Percentiles rank a stretch among this genome's conserved stretches.
Conservation (phyloP, 306 rosid genomes). For the Prunus kanzakura region DNA sequence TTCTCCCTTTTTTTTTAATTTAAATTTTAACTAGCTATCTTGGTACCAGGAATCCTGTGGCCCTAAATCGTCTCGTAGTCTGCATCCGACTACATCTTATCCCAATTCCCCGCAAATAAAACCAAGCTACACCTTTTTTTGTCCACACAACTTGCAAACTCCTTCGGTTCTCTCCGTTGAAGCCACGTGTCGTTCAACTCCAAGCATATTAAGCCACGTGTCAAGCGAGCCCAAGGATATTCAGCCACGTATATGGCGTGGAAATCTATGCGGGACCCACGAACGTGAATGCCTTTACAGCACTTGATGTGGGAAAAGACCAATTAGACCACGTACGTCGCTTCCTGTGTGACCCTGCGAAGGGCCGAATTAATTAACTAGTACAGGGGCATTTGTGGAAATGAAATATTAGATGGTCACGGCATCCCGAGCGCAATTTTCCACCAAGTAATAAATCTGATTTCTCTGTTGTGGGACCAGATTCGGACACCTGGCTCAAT, state of each 20-base stretch:
- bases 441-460: neutral
- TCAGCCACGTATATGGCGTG: neutral
- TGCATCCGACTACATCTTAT: constrained; percentile 4
- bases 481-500: constrained; percentile 28
- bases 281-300: neutral
- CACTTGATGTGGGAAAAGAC: neutral
- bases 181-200: neutral
- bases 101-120: neutral
- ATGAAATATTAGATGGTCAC: neutral
- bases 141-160: neutral
- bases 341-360: neutral
- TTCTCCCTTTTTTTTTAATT: too few species aligned
- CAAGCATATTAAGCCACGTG: neutral
- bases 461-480: constrained; percentile 16
- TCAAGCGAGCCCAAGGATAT: neutral
- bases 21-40: neutral
- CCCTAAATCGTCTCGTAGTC: neutral
- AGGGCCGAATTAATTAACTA: neutral
- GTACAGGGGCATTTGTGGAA: constrained; percentile 5
- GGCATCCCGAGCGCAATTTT: constrained; percentile 9
- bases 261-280: neutral
- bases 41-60: neutral
- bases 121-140: neutral
- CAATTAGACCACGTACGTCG: neutral
- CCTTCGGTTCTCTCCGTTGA: neutral